A percentile compares a stretch with the other conserved stretches of the same genome.
phyloP scores from a whole-genome alignment of 2,329 filamentous ascomycete genomes.

The Thelonectria rubi region DNA sequence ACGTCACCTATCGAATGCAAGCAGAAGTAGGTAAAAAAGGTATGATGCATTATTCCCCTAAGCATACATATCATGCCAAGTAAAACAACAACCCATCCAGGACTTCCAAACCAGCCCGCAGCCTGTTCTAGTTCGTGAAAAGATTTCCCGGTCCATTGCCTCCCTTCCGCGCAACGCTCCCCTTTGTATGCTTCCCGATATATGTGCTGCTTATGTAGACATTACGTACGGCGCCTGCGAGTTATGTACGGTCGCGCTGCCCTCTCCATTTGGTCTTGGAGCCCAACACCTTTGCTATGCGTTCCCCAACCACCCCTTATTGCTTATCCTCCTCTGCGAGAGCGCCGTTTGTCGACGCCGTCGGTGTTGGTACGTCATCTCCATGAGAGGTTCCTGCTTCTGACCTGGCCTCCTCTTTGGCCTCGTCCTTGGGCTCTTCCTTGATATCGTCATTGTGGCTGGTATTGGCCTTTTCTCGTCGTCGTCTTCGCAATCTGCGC shows the following conservation, averaged over 20 bases:
- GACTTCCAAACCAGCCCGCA: constrained; percentile 23
- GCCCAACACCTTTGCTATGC: constrained; percentile 40
- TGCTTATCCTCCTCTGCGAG: constrained; percentile 34
- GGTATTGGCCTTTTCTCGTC: constrained; percentile 67
- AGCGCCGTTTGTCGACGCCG: constrained; percentile 27
- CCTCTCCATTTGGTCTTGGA: constrained; percentile 25
- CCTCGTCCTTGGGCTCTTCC: constrained; percentile 36
- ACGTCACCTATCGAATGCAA: neutral
- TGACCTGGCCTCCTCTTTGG: constrained; percentile 30
- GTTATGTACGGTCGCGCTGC: constrained; percentile 38
- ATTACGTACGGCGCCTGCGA: constrained; percentile 49
- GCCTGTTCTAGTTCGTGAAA: constrained; percentile 21
- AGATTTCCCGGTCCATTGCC: constrained; percentile 18
- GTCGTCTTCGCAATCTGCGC: constrained; percentile 70
- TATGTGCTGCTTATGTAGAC: constrained; percentile 46
- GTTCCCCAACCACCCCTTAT: constrained; percentile 33
- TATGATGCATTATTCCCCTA: constrained; percentile 16
- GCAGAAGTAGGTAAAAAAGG: constrained; percentile 1
- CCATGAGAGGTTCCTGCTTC: constrained; percentile 26
- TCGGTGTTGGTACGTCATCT: constrained; percentile 36
- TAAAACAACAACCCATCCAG: constrained; percentile 16
- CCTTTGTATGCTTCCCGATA: constrained; percentile 26
- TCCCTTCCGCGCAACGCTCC: constrained; percentile 25
- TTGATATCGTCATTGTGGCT: constrained; percentile 44
- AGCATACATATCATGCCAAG: constrained; percentile 5